Base-by-base conservation (phyloP, 1,284 basidiomycete species). In the Inonotus hispidus region DNA sequence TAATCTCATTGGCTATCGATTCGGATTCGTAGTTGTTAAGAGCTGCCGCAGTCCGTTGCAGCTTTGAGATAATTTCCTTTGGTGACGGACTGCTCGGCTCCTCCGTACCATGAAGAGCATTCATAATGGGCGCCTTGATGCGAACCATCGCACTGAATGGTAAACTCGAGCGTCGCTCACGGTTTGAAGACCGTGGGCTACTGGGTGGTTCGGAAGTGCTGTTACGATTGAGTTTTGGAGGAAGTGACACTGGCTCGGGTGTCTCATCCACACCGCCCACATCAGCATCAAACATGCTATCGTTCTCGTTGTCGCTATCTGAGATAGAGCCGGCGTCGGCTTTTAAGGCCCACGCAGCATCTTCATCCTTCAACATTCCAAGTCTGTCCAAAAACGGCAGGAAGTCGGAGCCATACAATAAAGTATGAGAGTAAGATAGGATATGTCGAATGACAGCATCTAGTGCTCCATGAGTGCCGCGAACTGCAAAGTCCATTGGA, bases 321-420 rank as follows among this genome's bases (percentile, higher is more conserved):
- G 80, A 78, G 4, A 27, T 49, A 10, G 78, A 72, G n/a, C 75
- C 67, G 56, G 80, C 77, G 29, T 88, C 82, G 2, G 78, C 75
- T 68, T 85, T 86, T 64, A 86, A 68, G 16, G 88, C 85, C 90
- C 90, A 92, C 6, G 79, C 72, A 19, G 78, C 75, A 67, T 92
- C 88, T 58, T 79, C 77, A 69, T 92, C 90, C 23, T 75, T 72
- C 32, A 88, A 73, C 19, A 71, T 77, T 5, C 85, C 79, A 11
- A 89, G 74, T 53, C 79, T 74, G 66, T 90, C 89, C 27, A 89
- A 74, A 70, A 92, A 92, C 1, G 88, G 87, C 14, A 90, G 78
- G 67, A 92, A 83, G 66, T 90, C 87, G 14, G 87, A 85, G 41
- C 88, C 90, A 65, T 92, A 92, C 69, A 91, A 88, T 27, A 92